Evolutionary conservation across 129 eudicot species (phyloP).

Genomic region (Flaveria linearis): DNA sequence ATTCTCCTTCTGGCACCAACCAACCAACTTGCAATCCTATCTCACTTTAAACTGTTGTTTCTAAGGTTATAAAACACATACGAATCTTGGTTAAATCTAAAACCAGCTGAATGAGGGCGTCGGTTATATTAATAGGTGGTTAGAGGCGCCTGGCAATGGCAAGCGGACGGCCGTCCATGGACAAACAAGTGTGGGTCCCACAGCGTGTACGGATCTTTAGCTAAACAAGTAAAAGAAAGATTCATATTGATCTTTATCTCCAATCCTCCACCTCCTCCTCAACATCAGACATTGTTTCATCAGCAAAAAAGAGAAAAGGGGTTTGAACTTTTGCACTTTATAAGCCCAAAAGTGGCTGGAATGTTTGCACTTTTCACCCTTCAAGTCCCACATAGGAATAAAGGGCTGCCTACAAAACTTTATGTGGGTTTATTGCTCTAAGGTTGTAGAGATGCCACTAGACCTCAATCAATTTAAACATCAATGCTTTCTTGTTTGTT

Average conservation of each 20-base stretch:
- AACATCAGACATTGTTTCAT: background rate
- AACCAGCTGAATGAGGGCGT: background rate
- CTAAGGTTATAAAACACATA: background rate
- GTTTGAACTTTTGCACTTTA: conserved; percentile 27
- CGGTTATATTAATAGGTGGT: background rate
- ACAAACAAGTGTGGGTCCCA: no score
- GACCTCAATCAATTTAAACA: conserved; percentile 17
- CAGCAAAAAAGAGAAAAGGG: conserved; percentile 12
- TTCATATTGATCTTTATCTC: conserved; percentile 28
- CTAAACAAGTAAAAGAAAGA: conserved; percentile 12
- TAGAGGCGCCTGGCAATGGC: no score
- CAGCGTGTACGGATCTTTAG: background rate
- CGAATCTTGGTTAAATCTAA: conserved; percentile 9
- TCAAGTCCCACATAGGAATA: conserved; percentile 23
- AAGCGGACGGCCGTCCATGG: no score
- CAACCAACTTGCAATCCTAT: conserved; percentile 18
- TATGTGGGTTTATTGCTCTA: conserved; percentile 15
- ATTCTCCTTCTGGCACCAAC: background rate
- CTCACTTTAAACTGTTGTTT: background rate
- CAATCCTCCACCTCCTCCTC: conserved; percentile 2
- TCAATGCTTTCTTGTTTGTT: background rate
- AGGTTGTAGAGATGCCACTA: conserved; percentile 19
- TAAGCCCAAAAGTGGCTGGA: conserved; percentile 17
- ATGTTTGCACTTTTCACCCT: conserved; percentile 34
- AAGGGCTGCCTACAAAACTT: conserved; percentile 8